These are phyloP conservation scores for Laburnicola sp. DNA, from an alignment of 2,329 filamentous ascomycete genomes.

Conservation along the genomic window DNA sequence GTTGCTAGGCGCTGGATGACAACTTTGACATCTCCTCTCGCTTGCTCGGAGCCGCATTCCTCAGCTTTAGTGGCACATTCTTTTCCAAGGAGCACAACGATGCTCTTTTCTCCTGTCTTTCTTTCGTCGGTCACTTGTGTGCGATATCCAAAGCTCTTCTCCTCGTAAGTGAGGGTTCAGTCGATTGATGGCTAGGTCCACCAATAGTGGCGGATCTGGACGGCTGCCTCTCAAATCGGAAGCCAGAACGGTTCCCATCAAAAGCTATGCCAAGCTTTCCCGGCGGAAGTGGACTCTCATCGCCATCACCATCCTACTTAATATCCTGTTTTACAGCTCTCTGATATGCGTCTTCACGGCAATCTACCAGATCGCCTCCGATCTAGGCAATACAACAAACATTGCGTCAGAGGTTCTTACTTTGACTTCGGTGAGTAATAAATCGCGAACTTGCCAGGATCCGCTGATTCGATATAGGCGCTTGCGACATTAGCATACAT, in stretches of 20 bases:
- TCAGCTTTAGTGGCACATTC: constrained; percentile 14
- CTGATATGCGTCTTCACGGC: constrained; percentile 30
- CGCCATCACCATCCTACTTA: constrained; percentile 39
- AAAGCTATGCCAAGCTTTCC: constrained; percentile 21
- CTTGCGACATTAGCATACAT: constrained; percentile 40
- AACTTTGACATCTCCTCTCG: constrained; percentile 12
- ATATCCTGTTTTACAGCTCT: constrained; percentile 42
- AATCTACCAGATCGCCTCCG: constrained; percentile 35
- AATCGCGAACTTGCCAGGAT: neutral
- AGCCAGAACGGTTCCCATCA: constrained; percentile 13
- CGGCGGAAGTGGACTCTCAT: constrained; percentile 39
- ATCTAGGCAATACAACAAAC: constrained; percentile 32
- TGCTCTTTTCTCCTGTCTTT: constrained; percentile 13
- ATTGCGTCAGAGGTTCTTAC: constrained; percentile 39
- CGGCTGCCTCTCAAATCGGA: constrained; percentile 21
- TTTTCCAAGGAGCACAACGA: constrained; percentile 25
- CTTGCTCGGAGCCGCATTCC: constrained; percentile 14
- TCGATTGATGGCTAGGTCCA: constrained; percentile 29
- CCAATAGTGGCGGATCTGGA: constrained; percentile 23
- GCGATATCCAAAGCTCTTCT: neutral
- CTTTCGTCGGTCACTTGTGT: constrained; percentile 2
- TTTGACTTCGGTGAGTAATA: constrained; percentile 34
- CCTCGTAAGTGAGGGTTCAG: constrained; percentile 8
- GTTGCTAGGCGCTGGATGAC: constrained; percentile 17
- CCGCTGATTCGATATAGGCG: constrained; percentile 29